phyloP scores from a whole-genome alignment of 108 stramenopile species.

The Nannochloropsis oceanica region DNA sequence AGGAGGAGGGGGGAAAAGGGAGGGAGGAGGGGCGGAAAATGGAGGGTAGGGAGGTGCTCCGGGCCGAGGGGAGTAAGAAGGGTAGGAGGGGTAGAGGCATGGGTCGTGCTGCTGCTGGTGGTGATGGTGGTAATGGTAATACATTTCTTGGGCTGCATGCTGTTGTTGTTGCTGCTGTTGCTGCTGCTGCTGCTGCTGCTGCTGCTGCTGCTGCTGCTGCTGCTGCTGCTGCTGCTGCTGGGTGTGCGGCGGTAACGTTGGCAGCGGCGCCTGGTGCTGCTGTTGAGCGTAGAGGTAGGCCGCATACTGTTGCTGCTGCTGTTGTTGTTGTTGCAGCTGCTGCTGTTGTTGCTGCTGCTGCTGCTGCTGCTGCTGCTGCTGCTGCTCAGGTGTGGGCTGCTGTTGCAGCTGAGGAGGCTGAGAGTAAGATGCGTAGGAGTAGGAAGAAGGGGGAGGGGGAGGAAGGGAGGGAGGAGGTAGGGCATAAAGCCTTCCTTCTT shows the following conservation, averaged over 20 bases:
- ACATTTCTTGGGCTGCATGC: not conserved
- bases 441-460: no score
- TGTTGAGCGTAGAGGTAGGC: not conserved
- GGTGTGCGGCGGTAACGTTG: not conserved
- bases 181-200: not conserved
- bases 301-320: not conserved
- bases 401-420: not conserved
- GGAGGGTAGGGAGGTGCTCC: not conserved
- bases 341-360: not conserved
- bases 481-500: no score
- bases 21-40: not conserved
- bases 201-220: slow-evolving; percentile 12
- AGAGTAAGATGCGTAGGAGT: no score
- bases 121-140: not conserved
- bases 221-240: not conserved
- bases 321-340: not conserved
- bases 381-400: not conserved
- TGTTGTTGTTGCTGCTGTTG: not conserved
- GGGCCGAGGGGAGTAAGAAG: not conserved
- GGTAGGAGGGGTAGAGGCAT: not conserved
- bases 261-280: not conserved
- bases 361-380: not conserved
- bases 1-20: not conserved
- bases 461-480: no score
- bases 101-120: not conserved